Conservation (phyloP, 1,139 yeast genomes). For the Pichia terricola region DNA sequence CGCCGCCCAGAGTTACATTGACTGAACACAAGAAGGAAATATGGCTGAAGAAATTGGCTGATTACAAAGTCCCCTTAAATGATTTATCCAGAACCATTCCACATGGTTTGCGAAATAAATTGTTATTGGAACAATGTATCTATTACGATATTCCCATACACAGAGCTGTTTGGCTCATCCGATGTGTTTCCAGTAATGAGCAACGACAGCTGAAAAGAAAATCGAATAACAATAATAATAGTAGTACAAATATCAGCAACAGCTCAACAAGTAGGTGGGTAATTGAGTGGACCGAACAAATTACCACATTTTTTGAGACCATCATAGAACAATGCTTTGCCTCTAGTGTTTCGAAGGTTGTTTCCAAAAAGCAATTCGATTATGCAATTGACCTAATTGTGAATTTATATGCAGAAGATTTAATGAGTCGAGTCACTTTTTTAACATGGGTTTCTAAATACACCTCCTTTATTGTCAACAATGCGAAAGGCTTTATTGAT, state of each 20-base stretch:
- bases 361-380: conserved; percentile 44
- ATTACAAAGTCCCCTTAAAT: conserved; percentile 53
- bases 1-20: conserved; percentile 81
- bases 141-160: conserved; percentile 56
- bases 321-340: conserved; percentile 32
- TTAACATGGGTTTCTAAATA: conserved; percentile 54
- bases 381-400: conserved; percentile 54
- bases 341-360: conserved; percentile 22
- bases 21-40: conserved; percentile 78
- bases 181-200: conserved; percentile 80
- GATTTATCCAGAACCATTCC: conserved; percentile 76
- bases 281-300: conserved; percentile 83
- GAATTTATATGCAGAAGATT: conserved; percentile 56
- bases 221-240: conserved; percentile 3
- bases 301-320: conserved; percentile 49
- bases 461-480: conserved; percentile 37
- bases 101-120: conserved; percentile 74
- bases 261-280: conserved; percentile 54
- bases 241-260: conserved; percentile 12
- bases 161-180: conserved; percentile 83
- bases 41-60: conserved; percentile 77
- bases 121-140: conserved; percentile 63
- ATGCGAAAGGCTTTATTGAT: conserved; percentile 13
- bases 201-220: conserved; percentile 58
- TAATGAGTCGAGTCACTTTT: conserved; percentile 54